Evolutionary conservation across 768 basidiomycete species (phyloP).

Genomic region (Phylloporus scabripes): DNA sequence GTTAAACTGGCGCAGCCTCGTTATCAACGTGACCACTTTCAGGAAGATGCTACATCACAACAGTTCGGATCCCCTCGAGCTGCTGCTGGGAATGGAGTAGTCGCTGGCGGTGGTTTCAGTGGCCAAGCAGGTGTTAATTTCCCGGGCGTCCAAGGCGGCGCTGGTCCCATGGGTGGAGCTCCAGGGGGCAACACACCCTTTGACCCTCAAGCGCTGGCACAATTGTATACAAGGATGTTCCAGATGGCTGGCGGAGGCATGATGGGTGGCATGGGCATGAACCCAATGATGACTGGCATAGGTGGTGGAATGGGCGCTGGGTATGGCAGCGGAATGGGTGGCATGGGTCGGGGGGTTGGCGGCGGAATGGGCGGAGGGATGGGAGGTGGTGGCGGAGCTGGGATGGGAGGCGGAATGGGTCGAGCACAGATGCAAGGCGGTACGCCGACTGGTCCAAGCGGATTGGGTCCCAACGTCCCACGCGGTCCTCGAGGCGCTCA

Average conservation of each 20-base stretch:
- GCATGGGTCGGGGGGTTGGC: conserved; percentile 37
- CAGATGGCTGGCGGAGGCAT: conserved; percentile 62
- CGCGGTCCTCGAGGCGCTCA: conserved; percentile 59
- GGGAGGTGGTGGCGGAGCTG: conserved; percentile 25
- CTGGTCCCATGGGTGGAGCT: conserved; percentile 22
- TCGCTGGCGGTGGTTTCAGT: conserved; percentile 22
- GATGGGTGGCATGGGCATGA: conserved; percentile 41
- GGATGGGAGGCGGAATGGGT: conserved; percentile 38
- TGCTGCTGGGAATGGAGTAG: conserved; percentile 8
- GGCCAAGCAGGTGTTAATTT: conserved; percentile 37
- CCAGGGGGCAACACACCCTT: conserved; percentile 58
- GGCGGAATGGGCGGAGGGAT: conserved; percentile 35
- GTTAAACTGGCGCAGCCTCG: conserved; percentile 95
- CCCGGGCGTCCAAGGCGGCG: conserved; percentile 22
- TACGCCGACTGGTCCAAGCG: conserved; percentile 33
- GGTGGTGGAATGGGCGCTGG: conserved; percentile 28
- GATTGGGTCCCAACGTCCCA: conserved; percentile 55
- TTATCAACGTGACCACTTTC: conserved; percentile 65
- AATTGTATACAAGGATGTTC: conserved; percentile 95
- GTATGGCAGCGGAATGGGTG: conserved; percentile 34
- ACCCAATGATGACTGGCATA: conserved; percentile 33
- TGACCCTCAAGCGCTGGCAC: conserved; percentile 88
- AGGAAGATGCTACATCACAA: conserved; percentile 37
- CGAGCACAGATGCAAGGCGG: conserved; percentile 36
- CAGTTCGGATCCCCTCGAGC: conserved; percentile 11